Evolutionary conservation across 805 yeast species (phyloP), one percentile per base, ranked within the genome.

Genomic region (Teunomyces kruisii): DNA sequence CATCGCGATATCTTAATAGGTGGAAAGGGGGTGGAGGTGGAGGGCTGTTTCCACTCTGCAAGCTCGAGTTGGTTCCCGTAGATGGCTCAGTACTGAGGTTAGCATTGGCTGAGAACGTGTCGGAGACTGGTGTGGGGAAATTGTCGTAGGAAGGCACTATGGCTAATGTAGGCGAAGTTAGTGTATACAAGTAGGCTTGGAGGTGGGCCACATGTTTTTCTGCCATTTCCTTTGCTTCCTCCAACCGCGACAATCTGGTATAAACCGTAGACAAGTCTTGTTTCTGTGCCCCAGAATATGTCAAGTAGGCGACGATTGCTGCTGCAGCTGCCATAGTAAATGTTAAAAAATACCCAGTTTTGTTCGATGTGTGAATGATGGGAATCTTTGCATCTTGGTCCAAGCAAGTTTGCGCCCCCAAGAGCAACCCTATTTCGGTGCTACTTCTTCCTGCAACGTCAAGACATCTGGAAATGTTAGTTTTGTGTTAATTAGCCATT

Each of bases 1-100:
- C 45, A 32, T 61, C 64, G 26, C 42, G 27, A 38, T 57, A 59
- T 13, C 49, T 46, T n/a, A 49, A 19, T n/a, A n/a, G n/a, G n/a
- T n/a, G n/a, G n/a, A n/a, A n/a, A n/a, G n/a, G n/a, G n/a, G n/a
- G n/a, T n/a, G n/a, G n/a, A n/a, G 38, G 45, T 2, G 38, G 38
- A n/a, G 16, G 27, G 12, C 12, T 13, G 9, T 22, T 19, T 10
- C 19, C 38, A n/a, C 27, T 35, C 9, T 35, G 9, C 10, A 35
- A 7, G n/a, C 28, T 15, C 31, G 35, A 19, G 16, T 31, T 39
- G n/a, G n/a, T n/a, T 33, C 16, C 44, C 22, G 30, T 45, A n/a
- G 24, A 32, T 10, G 24, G 38, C 17, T 39, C 36, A 29, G 28
- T 32, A n/a, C 7, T n/a, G 16, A 19, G 10, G 12, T 9, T 35